phyloP scores from a whole-genome alignment of 2,329 filamentous ascomycete species.

The Talaromyces sp. region DNA sequence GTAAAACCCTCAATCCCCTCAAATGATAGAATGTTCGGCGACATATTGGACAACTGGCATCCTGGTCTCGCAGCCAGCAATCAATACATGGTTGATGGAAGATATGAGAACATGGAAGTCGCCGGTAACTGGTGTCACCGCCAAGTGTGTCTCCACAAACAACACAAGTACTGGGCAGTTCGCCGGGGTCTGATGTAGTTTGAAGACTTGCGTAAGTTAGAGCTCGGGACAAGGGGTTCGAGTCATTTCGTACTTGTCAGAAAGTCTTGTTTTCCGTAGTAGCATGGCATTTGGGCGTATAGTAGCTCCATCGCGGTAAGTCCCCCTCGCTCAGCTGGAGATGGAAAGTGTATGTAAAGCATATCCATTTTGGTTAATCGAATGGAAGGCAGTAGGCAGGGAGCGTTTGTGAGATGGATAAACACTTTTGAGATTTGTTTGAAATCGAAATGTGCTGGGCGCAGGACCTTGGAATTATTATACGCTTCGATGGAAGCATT shows the following conservation, averaged over 20 bases:
- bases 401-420: too few species aligned
- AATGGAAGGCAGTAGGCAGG: too few species aligned
- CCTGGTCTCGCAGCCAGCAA: not conserved
- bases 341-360: not conserved
- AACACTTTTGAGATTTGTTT: too few species aligned
- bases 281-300: not conserved
- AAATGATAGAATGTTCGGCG: not conserved
- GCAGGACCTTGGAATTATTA: not conserved
- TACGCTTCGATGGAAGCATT: not conserved
- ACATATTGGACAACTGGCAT: not conserved
- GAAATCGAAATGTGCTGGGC: too few species aligned
- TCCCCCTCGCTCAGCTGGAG: not conserved
- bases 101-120: not conserved
- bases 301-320: not conserved
- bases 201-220: too few species aligned
- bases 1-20: not conserved
- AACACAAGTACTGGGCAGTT: not conserved
- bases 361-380: too few species aligned
- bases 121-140: not conserved
- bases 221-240: not conserved
- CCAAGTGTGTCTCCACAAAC: not conserved
- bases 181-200: not conserved
- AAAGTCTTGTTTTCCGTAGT: not conserved
- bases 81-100: conserved; percentile 1
- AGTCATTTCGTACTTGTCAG: not conserved